phyloP scores from a whole-genome alignment of 2,329 filamentous ascomycete species.

The Epichloe glyceriae region DNA sequence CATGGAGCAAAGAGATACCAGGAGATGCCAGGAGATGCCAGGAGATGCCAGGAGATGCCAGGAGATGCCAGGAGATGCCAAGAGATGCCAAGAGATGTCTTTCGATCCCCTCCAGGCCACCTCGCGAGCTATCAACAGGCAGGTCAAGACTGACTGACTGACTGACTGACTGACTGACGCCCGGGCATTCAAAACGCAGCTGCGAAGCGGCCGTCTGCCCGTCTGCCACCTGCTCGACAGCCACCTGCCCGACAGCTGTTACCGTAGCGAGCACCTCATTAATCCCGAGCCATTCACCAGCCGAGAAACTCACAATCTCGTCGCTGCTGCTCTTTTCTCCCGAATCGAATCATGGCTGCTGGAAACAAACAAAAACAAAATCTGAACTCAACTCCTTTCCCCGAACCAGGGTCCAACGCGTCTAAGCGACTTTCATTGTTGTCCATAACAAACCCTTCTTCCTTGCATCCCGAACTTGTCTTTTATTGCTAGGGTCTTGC shows the following conservation, averaged over 20 bases:
- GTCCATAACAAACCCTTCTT: background rate
- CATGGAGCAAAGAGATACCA: no score
- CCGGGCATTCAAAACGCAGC: background rate
- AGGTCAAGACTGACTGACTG: background rate
- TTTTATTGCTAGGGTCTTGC: background rate
- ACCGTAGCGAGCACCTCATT: background rate
- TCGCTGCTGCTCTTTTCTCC: background rate
- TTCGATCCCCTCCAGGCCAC: background rate
- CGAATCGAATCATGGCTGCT: background rate
- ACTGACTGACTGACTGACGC: background rate
- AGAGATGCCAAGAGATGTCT: no score
- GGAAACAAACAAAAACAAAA: background rate
- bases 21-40: no score
- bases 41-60: no score
- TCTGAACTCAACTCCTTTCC: background rate
- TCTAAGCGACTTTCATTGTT: background rate
- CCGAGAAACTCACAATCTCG: background rate
- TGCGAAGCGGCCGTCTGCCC: background rate
- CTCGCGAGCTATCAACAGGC: no score
- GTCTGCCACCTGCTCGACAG: background rate
- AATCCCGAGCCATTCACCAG: background rate
- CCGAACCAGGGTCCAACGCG: background rate
- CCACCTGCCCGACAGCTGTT: slow-evolving; percentile 5
- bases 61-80: accelerated
- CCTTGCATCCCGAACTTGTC: background rate